A percentile compares a stretch with the other conserved stretches of the same genome.
phyloP scores from a whole-genome alignment of 192 early-diverging fungal genomes.

The Allomyces macrogynus region DNA sequence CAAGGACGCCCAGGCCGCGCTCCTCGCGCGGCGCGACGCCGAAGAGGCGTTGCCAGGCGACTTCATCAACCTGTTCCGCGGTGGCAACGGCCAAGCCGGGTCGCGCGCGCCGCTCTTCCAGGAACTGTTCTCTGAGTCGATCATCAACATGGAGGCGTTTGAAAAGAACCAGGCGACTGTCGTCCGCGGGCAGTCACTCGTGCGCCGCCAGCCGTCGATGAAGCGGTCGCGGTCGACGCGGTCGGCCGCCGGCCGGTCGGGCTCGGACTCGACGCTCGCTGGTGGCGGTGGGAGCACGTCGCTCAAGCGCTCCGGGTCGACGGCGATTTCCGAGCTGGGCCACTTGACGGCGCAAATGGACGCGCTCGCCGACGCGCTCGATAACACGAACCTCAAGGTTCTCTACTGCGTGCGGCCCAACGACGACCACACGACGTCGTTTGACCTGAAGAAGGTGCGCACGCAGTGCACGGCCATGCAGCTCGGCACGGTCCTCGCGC shows the following conservation, averaged over 20 bases:
- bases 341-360: not conserved
- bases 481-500: not conserved
- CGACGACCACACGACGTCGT: not conserved
- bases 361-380: not conserved
- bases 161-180: not conserved
- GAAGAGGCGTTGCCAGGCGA: constrained; percentile 42
- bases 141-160: not conserved
- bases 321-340: not conserved
- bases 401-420: not conserved
- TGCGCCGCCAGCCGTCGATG: not conserved
- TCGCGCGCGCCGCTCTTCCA: not conserved
- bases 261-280: not conserved
- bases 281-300: not conserved
- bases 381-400: not conserved
- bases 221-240: not conserved
- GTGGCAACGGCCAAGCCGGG: constrained; percentile 4
- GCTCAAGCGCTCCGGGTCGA: not conserved
- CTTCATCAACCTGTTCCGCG: constrained; percentile 60
- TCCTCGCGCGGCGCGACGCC: constrained; percentile 41
- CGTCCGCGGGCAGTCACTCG: not conserved
- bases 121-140: not conserved
- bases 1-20: not conserved
- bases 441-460: not conserved
- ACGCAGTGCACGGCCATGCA: not conserved
- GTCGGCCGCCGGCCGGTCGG: not conserved